Percentiles rank a stretch among this genome's conserved stretches.
These are phyloP conservation scores for Fusarium sp. DNA, from an alignment of 2,329 filamentous ascomycete species.

Conservation along the genomic window DNA sequence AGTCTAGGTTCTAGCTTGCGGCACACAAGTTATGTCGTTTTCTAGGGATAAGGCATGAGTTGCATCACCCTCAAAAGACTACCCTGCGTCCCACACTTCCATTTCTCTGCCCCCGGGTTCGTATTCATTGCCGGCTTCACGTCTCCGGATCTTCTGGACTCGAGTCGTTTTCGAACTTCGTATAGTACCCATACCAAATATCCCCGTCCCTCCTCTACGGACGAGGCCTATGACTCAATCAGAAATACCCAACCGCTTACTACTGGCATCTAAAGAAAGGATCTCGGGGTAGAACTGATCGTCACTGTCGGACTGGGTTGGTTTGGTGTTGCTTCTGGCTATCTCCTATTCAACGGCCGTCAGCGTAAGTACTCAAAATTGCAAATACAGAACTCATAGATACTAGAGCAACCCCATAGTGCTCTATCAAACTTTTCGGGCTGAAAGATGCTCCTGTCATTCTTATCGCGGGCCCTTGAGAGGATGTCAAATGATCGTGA, in stretches of 20 bases:
- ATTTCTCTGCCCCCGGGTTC: background rate
- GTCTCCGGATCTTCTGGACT: background rate
- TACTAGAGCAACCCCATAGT: background rate
- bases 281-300: background rate
- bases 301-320: background rate
- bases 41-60: background rate
- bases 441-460: background rate
- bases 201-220: too few relatives aligned
- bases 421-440: background rate
- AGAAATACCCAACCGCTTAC: background rate
- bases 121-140: background rate
- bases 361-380: background rate
- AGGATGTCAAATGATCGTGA: background rate
- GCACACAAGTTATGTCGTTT: background rate
- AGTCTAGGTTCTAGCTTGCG: background rate
- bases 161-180: background rate
- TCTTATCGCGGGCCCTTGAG: background rate
- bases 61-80: too few relatives aligned
- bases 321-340: background rate
- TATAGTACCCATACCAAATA: background rate
- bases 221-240: background rate
- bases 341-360: background rate
- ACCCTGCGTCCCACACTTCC: background rate
- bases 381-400: too few relatives aligned
- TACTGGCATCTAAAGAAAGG: background rate